Evolutionary conservation across 108 stramenopile genomes (phyloP), one percentile per base, ranked within the genome.

Genomic region (Licmophora abbreviata): DNA sequence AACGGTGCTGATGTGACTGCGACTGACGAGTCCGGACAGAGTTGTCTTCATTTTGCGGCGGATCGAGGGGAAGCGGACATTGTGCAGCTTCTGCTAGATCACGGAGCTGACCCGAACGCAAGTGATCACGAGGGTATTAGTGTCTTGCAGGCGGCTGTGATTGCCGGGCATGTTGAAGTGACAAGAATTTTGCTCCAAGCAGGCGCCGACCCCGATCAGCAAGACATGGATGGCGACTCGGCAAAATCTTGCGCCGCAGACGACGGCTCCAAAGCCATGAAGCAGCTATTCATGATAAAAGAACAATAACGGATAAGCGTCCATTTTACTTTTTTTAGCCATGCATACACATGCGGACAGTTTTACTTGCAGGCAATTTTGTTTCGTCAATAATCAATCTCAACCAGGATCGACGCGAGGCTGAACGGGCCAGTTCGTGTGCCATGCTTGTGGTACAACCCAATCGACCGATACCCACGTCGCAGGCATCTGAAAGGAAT

Each of bases 201-300:
- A 17, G 84, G 86, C 11, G 86, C 86, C 1, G 50, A 86, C 71
- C 86, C 91, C 7, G 80, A 92, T 62, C 67, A 79, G 18, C 22
- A 51, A 26, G 91, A 92, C 70, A 24, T 45, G 6, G 91, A 92
- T 70, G 91, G 91, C 8, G 86, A 88, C 31, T 77, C 81, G 11
- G 74, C 91, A 0, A 63, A 80, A 22, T 50, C 48, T 12, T 81
- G 76, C 41, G 84, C 80, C 4, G 18, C 57, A 23, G 82, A 86
- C 29, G 86, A 92, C 54, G 76, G 71, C 1, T 49, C 44, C 20
- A 36, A 51, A 11, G 77, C 62, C 0, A 52, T 79, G 51, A 44
- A 67, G 12, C 50, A 61, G 20, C 38, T 81, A 31, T 81, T 81
- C 63, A 56, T 37, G 3, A 46, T 2, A 44, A 18, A 44, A 44